These are phyloP conservation scores for Beauveria rudraprayagi DNA, from an alignment of 2,329 filamentous ascomycete genomes.

Conservation along the genomic window DNA sequence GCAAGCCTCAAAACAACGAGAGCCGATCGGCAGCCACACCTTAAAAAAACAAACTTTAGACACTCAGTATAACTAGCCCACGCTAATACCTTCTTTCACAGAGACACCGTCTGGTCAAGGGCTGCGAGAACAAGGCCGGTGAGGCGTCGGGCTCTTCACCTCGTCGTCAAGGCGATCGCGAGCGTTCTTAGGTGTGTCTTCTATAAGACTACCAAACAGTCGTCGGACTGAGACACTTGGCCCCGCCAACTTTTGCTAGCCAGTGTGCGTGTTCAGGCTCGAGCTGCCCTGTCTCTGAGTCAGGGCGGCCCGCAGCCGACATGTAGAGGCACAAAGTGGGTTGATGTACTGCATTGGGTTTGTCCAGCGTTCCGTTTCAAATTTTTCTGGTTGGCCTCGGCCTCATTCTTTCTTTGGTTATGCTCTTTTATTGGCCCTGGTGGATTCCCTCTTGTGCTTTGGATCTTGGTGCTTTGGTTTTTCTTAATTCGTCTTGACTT, in stretches of 20 bases:
- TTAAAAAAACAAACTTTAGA: background rate
- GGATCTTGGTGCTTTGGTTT: background rate
- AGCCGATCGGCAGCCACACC: background rate
- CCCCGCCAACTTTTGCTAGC: no score
- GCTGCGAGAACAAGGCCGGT: slow-evolving; percentile 38
- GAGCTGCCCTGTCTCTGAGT: no score
- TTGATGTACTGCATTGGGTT: background rate
- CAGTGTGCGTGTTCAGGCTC: no score
- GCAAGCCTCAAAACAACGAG: background rate
- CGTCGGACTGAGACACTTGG: no score
- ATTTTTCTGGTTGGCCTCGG: background rate
- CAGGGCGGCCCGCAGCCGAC: background rate
- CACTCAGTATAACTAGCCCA: background rate
- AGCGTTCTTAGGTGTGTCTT: background rate
- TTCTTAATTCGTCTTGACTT: background rate
- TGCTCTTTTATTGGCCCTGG: background rate
- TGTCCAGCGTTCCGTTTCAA: background rate
- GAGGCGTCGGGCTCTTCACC: slow-evolving; percentile 13
- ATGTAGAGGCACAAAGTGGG: background rate
- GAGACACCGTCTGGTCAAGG: slow-evolving; percentile 57
- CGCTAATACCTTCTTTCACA: slow-evolving; percentile 21
- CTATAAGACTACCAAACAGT: no score
- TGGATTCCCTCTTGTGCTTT: background rate
- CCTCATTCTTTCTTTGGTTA: no score
- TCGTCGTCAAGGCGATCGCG: slow-evolving; percentile 15